phyloP scores from a whole-genome alignment of 2,329 filamentous ascomycete species.

The Alternaria alternata region DNA sequence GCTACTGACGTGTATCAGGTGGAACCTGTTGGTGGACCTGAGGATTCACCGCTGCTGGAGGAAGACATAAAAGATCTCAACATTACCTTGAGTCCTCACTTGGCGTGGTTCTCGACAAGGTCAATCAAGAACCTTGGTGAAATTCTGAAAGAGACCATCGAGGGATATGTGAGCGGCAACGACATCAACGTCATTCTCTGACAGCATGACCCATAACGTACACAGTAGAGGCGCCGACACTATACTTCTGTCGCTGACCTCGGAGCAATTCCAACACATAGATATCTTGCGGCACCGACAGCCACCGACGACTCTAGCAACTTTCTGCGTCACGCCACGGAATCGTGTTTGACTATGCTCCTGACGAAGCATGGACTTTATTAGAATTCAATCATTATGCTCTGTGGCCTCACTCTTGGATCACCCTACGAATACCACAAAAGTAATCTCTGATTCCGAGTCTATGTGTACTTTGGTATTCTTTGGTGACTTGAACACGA shows the following conservation, averaged over 20 bases:
- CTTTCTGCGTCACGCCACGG: background rate
- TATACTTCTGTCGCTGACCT: background rate
- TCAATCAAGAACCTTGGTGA: constrained; percentile 58
- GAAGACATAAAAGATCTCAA: constrained; percentile 58
- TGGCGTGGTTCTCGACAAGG: constrained; percentile 62
- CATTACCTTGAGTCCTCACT: constrained; percentile 61
- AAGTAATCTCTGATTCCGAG: background rate
- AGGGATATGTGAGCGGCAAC: constrained; percentile 54
- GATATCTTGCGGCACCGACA: background rate
- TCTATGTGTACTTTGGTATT: background rate
- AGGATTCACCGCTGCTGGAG: constrained; percentile 55
- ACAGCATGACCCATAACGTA: background rate
- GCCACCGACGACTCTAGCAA: background rate
- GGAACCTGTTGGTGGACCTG: constrained; percentile 55
- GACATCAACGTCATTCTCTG: constrained; percentile 50
- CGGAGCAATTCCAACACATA: too few relatives aligned
- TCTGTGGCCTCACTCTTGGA: background rate
- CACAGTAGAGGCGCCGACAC: too few relatives aligned
- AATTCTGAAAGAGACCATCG: constrained; percentile 58
- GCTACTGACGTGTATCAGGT: constrained; percentile 61
- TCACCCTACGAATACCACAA: background rate
- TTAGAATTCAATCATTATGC: background rate
- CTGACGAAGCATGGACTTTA: background rate
- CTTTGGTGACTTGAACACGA: background rate
- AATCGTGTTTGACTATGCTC: background rate